phyloP scores from a whole-genome alignment of 2,329 filamentous ascomycete species.

The Allantophomopsis lycopodina region DNA sequence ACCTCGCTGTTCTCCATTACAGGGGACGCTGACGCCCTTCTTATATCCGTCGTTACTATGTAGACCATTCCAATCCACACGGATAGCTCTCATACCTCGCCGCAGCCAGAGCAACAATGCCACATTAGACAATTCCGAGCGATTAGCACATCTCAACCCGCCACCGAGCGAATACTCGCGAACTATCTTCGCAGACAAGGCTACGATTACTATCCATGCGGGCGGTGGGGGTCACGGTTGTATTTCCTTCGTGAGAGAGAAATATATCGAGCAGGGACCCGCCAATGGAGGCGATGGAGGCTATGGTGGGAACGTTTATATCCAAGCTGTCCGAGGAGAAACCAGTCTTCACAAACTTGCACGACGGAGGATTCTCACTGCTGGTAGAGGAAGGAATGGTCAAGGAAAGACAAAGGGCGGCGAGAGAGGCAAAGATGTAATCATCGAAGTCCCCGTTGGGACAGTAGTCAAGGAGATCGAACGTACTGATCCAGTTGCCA shows the following conservation, averaged over 20 bases:
- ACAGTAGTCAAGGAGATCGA: constrained; percentile 78
- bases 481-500: constrained; percentile 61
- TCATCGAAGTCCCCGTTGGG: constrained; percentile 84
- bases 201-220: constrained; percentile 61
- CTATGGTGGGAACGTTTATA: constrained; percentile 82
- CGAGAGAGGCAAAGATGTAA: constrained; percentile 69
- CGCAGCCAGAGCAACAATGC: neutral
- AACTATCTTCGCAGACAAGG: constrained; percentile 78
- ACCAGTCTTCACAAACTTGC: constrained; percentile 89
- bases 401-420: constrained; percentile 64
- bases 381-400: constrained; percentile 63
- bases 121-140: neutral
- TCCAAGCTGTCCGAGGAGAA: constrained; percentile 82
- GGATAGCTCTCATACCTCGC: neutral
- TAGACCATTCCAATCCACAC: neutral
- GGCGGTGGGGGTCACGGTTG: constrained; percentile 83
- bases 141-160: constrained; percentile 47
- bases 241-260: constrained; percentile 86
- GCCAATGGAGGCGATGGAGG: constrained; percentile 93
- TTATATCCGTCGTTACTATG: constrained; percentile 17
- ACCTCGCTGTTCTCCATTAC: constrained; percentile 14
- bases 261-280: constrained; percentile 77
- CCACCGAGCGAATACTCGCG: constrained; percentile 71
- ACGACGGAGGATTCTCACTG: constrained; percentile 59
- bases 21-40: constrained; percentile 17